A percentile compares a stretch with the other conserved stretches of the same genome.
phyloP scores from a whole-genome alignment of 305 asterid genomes.

The Fraxinus platypoda region DNA sequence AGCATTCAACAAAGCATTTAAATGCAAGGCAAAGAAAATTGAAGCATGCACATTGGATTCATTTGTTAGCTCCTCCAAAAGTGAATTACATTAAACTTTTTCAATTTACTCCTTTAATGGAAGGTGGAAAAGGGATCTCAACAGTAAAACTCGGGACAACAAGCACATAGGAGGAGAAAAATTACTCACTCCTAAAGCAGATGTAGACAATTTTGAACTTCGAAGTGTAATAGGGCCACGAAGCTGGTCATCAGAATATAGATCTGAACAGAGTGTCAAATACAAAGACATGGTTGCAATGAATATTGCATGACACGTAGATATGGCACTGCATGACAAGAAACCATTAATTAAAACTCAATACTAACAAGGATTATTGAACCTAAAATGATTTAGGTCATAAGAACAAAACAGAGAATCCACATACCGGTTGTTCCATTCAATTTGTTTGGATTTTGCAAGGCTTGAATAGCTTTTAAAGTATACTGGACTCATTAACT shows the following conservation, averaged over 20 bases:
- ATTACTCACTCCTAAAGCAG: conserved; percentile 63
- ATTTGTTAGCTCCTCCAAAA: neutral
- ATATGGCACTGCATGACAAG: conserved; percentile 57
- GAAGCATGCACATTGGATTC: neutral
- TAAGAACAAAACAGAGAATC: neutral
- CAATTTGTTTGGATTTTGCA: conserved; percentile 52
- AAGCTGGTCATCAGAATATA: conserved; percentile 38
- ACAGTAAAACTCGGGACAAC: neutral
- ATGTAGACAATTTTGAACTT: conserved; percentile 55
- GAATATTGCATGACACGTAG: conserved; percentile 67
- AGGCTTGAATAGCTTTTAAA: conserved; percentile 61
- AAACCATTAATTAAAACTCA: conserved; percentile 13
- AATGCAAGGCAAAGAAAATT: neutral
- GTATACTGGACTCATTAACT: conserved; percentile 43
- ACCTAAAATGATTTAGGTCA: neutral
- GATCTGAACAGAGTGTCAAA: conserved; percentile 60
- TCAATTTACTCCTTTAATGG: neutral
- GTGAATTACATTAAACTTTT: neutral
- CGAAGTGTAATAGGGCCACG: conserved; percentile 48
- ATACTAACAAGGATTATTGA: neutral
- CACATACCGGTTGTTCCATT: conserved; percentile 82
- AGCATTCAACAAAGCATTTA: neutral
- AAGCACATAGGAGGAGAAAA: neutral
- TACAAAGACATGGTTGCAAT: conserved; percentile 49
- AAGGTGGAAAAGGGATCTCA: neutral